Conservation (phyloP, 2,329 filamentous ascomycete species). For the Basipetospora chlamydospora region DNA sequence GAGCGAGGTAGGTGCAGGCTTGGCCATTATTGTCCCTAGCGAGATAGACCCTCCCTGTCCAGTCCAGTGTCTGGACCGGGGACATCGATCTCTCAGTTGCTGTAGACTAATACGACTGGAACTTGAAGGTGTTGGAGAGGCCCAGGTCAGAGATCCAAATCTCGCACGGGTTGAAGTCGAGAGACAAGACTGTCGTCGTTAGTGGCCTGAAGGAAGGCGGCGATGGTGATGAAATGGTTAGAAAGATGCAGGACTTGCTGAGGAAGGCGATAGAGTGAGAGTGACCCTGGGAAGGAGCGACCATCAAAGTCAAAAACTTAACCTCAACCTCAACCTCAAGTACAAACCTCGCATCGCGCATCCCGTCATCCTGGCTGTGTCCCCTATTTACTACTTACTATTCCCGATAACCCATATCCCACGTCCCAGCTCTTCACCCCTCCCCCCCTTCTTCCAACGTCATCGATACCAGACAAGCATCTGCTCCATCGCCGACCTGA, state of each 20-base stretch:
- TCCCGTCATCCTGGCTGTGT: too few relatives aligned
- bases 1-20: constrained; percentile 31
- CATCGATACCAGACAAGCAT: too few relatives aligned
- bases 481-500: too few relatives aligned
- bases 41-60: too few relatives aligned
- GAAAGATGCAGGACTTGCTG: constrained; percentile 8
- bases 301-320: too few relatives aligned
- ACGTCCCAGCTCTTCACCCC: too few relatives aligned
- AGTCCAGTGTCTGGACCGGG: too few relatives aligned
- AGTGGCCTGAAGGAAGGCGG: constrained; percentile 19
- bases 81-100: too few relatives aligned
- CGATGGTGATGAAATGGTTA: constrained; percentile 15
- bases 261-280: background rate
- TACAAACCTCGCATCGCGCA: too few relatives aligned
- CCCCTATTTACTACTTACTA: too few relatives aligned
- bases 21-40: background rate
- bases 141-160: constrained; percentile 51
- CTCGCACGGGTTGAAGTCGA: constrained; percentile 46
- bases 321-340: background rate
- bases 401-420: too few relatives aligned
- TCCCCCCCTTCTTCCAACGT: too few relatives aligned
- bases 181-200: constrained; percentile 45
- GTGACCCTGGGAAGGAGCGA: background rate
- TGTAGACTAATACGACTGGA: background rate
- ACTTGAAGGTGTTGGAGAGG: constrained; percentile 30